Conservation (phyloP, 768 basidiomycete genomes). For the Mycena chlorophos region DNA sequence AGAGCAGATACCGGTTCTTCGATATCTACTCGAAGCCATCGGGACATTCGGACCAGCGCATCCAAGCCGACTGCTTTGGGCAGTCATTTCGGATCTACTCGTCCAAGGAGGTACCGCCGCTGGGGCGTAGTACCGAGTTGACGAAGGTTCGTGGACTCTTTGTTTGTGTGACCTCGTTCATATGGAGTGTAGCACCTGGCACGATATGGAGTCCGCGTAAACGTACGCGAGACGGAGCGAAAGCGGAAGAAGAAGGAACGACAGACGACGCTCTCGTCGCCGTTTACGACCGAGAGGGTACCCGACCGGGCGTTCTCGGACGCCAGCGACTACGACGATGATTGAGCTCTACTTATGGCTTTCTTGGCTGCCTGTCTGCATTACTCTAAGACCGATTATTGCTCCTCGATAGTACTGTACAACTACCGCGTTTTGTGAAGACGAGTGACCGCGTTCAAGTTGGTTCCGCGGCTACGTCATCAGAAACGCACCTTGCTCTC, state of each 20-base stretch:
- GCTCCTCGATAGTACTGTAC: too few species aligned
- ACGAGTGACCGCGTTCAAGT: too few species aligned
- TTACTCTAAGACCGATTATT: too few species aligned
- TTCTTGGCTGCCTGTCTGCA: background rate
- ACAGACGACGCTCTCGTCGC: background rate
- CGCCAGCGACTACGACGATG: conserved; percentile 15
- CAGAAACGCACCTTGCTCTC: background rate
- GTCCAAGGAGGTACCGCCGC: conserved; percentile 48
- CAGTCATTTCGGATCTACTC: conserved; percentile 44
- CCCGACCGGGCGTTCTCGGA: conserved; percentile 3
- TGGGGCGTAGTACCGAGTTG: conserved; percentile 43
- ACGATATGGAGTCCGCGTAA: conserved; percentile 57
- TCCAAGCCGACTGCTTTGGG: conserved; percentile 46
- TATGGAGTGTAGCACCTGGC: conserved; percentile 43
- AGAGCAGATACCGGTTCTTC: conserved; percentile 38
- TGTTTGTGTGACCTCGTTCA: background rate
- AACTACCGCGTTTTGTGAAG: too few species aligned
- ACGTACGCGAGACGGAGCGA: conserved; percentile 59
- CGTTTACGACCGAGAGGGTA: conserved; percentile 11
- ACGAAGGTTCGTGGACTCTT: conserved; percentile 39
- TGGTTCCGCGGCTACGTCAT: too few species aligned
- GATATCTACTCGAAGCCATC: conserved; percentile 35
- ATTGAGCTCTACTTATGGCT: background rate
- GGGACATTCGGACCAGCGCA: conserved; percentile 26
- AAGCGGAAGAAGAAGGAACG: conserved; percentile 44